Conservation (phyloP, 306 rosid genomes). For the Quercus berberidifolia region DNA sequence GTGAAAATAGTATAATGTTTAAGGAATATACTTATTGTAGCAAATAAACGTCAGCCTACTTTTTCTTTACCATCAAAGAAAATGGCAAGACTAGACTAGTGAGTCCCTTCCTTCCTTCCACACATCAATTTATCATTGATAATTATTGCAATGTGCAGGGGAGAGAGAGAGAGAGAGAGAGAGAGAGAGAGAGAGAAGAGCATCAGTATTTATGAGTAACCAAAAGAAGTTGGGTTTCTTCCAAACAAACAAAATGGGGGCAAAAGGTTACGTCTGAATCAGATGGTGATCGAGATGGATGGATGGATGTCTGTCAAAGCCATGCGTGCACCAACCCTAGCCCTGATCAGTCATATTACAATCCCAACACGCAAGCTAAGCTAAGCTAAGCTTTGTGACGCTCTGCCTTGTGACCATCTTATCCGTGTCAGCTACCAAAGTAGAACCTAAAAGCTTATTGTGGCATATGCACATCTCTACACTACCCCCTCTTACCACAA, state of each 20-base stretch:
- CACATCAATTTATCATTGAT: neutral
- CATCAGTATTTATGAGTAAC: neutral
- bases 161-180: neutral
- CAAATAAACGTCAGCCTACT: neutral
- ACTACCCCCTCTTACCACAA: neutral
- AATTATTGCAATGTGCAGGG: neutral
- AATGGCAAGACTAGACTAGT: neutral
- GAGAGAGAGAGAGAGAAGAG: neutral
- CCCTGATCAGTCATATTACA: slow-evolving; percentile 7
- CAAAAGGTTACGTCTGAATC: slow-evolving; percentile 43
- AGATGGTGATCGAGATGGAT: slow-evolving; percentile 23
- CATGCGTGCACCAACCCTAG: slow-evolving; percentile 32
- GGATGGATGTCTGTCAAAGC: slow-evolving; percentile 37
- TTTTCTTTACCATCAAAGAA: neutral
- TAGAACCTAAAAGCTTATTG: slow-evolving; percentile 8
- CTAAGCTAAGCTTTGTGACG: slow-evolving; percentile 3
- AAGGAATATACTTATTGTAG: neutral
- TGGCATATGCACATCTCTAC: neutral
- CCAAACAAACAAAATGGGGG: slow-evolving; percentile 13
- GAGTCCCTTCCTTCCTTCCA: neutral
- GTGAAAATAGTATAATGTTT: neutral
- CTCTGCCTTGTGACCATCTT: slow-evolving; percentile 31
- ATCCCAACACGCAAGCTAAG: slow-evolving; percentile 27
- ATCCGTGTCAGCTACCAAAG: slow-evolving; percentile 25
- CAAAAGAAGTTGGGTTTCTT: slow-evolving; percentile 4